Conservation (phyloP, 768 basidiomycete genomes). For the Trichaptum fuscoviolaceum region DNA sequence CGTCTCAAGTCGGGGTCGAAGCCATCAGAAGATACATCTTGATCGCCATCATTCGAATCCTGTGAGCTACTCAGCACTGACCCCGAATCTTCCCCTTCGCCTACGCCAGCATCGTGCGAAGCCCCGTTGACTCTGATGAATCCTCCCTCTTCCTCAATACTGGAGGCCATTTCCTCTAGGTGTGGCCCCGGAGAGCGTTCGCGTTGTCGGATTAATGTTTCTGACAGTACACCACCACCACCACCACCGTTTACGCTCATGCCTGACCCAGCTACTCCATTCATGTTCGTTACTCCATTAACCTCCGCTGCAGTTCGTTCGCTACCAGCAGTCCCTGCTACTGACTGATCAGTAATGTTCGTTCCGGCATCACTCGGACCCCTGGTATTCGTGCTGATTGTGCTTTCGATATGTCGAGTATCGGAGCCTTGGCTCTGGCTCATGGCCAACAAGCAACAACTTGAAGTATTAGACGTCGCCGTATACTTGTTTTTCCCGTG, state of each 20-base stretch:
- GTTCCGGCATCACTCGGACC: background rate
- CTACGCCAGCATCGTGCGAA: background rate
- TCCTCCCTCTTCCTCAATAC: slow-evolving; percentile 2
- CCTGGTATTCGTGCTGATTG: background rate
- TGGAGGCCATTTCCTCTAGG: background rate
- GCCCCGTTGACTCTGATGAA: slow-evolving; percentile 1
- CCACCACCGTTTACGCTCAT: background rate
- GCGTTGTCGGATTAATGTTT: background rate
- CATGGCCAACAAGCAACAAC: background rate
- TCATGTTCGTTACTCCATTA: background rate
- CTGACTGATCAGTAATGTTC: background rate
- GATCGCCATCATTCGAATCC: slow-evolving; percentile 11
- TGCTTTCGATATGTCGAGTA: background rate
- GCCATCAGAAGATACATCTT: slow-evolving; percentile 12
- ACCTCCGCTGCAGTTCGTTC: background rate
- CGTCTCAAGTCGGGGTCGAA: slow-evolving; percentile 13
- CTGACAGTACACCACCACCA: background rate
- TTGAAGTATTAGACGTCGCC: background rate
- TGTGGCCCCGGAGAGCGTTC: background rate
- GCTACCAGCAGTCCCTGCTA: background rate
- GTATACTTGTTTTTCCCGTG: background rate
- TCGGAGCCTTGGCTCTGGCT: slow-evolving; percentile 1
- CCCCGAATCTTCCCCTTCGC: background rate
- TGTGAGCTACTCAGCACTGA: slow-evolving; percentile 4
- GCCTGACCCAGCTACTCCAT: background rate